Base-by-base conservation (phyloP, 1,284 basidiomycete species). In the Rhodotorula sp. region DNA sequence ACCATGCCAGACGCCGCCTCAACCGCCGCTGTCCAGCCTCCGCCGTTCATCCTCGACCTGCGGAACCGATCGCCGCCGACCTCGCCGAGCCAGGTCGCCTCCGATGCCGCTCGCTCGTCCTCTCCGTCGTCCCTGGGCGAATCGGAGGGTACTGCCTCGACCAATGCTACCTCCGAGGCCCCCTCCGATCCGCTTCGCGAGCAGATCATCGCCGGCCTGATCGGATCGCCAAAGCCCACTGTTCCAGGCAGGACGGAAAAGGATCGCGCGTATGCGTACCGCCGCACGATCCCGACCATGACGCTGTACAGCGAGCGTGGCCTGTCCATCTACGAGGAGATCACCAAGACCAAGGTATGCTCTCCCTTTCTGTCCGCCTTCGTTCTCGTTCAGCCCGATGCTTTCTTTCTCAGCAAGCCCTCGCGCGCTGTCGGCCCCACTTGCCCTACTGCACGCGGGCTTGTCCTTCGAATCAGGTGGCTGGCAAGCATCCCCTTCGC, bases 311-410 rank as follows among this genome's bases (percentile, higher is more conserved):
- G 54, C n/a, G 65, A 73, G 46, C 56, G 31, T 18, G 78, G 78
- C 1, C 66, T 79, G 21, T 64, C 71, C 20, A 77, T 79, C 66
- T 79, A 79, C 68, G 75, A 75, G 52, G 57, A 71, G n/a, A 78
- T 79, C 63, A 78, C 78, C 5, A 58, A 76, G 58, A 65, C 65
- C 49, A 62, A 71, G 62, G 72, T 69, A 51, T 49, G 72, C 23
- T 18, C 21, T 39, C n/a, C 20, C 47, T 48, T 52, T 5, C 39
- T 48, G 15, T n/a, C 12, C 18, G 7, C n/a, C 1, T 29, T 26
- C 20, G 8, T 5, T 18, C 16, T 34, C 18, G 57, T n/a, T 23
- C 39, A 23, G 39, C 62, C 62, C 21, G 57, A 39, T 31, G 23
- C 57, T 62, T 31, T 61, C 57, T 62, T 31, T 61, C 58, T 26